These are phyloP conservation scores for Aspergillus oerlinghausenensis DNA, from an alignment of 2,329 filamentous ascomycete species.

Conservation along the genomic window DNA sequence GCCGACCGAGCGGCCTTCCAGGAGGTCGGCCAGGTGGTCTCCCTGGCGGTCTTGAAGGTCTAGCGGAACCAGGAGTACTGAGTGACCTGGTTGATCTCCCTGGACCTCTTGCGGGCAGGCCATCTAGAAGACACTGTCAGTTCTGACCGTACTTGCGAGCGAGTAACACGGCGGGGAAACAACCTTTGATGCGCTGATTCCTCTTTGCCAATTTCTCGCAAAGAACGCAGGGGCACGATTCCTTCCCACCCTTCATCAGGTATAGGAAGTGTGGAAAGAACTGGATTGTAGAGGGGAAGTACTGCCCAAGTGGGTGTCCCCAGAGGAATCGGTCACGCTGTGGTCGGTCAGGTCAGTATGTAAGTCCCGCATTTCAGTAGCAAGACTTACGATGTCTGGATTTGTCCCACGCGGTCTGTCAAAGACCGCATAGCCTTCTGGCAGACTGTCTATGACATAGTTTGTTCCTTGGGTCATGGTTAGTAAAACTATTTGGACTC, in stretches of 20 bases:
- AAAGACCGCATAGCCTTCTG: conserved; percentile 51
- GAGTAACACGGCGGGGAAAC: background rate
- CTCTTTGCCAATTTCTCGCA: conserved; percentile 33
- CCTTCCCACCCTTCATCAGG: conserved; percentile 47
- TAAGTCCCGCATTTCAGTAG: background rate
- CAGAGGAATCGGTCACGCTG: conserved; percentile 54
- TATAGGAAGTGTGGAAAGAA: conserved; percentile 56
- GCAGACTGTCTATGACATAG: conserved; percentile 51
- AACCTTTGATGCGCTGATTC: conserved; percentile 10
- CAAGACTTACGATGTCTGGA: conserved; percentile 27
- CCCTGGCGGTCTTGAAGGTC: conserved; percentile 4
- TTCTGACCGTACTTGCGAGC: background rate
- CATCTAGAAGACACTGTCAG: conserved; percentile 3
- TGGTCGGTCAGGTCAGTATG: background rate
- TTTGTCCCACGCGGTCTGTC: conserved; percentile 44
- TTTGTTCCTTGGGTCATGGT: conserved; percentile 29
- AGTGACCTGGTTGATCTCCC: conserved; percentile 5
- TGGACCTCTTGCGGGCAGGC: conserved; percentile 1
- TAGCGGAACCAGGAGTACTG: background rate
- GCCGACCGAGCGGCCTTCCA: conserved; percentile 5
- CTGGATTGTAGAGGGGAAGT: conserved; percentile 50
- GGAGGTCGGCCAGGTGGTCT: conserved; percentile 11
- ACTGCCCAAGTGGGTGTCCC: conserved; percentile 50
- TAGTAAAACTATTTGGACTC: background rate
- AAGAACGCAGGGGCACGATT: conserved; percentile 48